Base-by-base conservation (phyloP, 371 early-diverging fungal species). In the Funneliformis caledonium region DNA sequence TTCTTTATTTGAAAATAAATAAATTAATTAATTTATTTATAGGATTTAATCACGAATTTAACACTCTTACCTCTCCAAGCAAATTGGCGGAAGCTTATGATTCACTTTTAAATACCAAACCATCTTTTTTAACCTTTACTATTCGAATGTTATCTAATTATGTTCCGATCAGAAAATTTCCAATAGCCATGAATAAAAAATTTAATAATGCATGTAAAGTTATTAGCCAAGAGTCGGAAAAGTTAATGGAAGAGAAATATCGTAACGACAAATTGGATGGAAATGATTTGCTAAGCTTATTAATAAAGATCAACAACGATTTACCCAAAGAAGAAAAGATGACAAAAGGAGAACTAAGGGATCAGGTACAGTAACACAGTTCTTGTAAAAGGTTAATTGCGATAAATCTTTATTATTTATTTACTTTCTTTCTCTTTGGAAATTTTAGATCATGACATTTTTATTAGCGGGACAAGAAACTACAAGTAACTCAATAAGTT, bases 381-480 rank as follows among this genome's bases (percentile, higher is more conserved):
- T 26, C 26, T 26, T 26, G 26, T 26, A 26, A 26, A 26, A 26
- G 26, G 26, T 26, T 26, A 26, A 26, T 26, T 26, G 26, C 26
- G 26, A 26, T 26, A 26, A 26, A 4, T 69, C 16, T 4, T 45
- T n/a, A 19, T 43, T 69, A 26, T 12, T 16, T 69, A 37, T 37
- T 37, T 2, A 37, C 3, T 37, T 11, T 43, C 45, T 43, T 43
- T 19, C 16, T 69, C 43, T 11, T 69, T 43, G 45, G n/a, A 16
- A 26, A 26, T 26, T 43, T 12, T 8, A 69, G 77, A 84, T 85
- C 69, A 72, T 84, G 83, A 85, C 84, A 2, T 84, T 85, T 77
- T 72, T 85, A 43, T 82, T 81, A 2, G 85, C 85, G 1, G 85
- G 85, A 16, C 85, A 85, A 52, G 85, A 85, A 70, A 85, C 85